Base-by-base conservation (phyloP, 106 monocot species). In the Dendrobium huoshanense region DNA sequence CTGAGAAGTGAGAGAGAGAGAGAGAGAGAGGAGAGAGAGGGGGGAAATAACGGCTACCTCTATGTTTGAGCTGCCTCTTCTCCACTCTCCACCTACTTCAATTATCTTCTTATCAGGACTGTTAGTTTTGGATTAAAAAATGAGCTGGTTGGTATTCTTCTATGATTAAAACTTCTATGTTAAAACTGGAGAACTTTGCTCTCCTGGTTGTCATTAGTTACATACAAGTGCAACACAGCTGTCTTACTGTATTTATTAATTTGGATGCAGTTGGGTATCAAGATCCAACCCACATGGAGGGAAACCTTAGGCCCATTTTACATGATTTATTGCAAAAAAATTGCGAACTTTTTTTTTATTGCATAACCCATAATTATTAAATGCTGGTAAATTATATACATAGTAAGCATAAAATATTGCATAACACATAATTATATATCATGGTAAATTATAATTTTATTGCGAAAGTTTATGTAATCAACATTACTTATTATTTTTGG, bases 31-130 rank as follows among this genome's bases (percentile, higher is more conserved):
- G n/a, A 61, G 25, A 78, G 42, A n/a, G 25, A n/a, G 7, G 8
- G 64, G 9, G 64, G 25, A 67, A 49, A 78, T 78, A 78, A 78
- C 78, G 56, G 78, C 78, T 78, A 56, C 18, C 73, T 73, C 73
- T 40, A 17, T 40, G 73, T 41, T 40, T 73, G 51, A 51, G 33
- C 73, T 73, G 31, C 31, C 18, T 16, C 29, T 73, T 13, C 41
- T 73, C 41, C 73, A 41, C 7, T 15, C 73, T 41, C 37, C 22
- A 65, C n/a, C 64, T 25, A 65, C 64, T 65, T 22, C 22, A 24
- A 65, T 65, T 65, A 65, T 65, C 25, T 65, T 25, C 64, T 9
- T 65, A 65, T 20, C 25, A 65, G 22, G 24, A 22, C 5, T 24
- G 24, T 65, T 65, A 4, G 31, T 73, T 17, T 73, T 73, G 9